These are phyloP conservation scores for Crithidia expoeki DNA, from an alignment of 208 protist species.

Conservation along the genomic window DNA sequence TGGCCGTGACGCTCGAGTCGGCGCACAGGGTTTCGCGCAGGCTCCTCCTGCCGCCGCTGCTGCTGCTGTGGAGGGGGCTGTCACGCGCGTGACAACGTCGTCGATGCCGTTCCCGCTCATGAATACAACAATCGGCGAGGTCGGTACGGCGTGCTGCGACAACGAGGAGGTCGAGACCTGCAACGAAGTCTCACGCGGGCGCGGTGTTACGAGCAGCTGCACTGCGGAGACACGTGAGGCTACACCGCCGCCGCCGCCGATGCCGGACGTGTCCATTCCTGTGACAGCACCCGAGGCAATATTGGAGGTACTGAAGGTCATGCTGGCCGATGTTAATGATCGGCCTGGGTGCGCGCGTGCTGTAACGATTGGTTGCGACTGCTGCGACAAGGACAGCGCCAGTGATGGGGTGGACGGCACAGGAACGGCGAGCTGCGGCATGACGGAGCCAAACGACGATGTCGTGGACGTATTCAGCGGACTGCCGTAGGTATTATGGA, in stretches of 20 bases:
- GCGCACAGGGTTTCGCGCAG: neutral
- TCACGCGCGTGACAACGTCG: neutral
- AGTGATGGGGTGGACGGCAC: neutral
- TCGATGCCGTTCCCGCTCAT: conserved; percentile 7
- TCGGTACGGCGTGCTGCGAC: neutral
- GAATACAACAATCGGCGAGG: neutral
- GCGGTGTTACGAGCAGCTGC: conserved; percentile 11
- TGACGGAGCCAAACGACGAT: conserved; percentile 14
- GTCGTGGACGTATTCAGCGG: conserved; percentile 4
- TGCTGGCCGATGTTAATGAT: conserved; percentile 8
- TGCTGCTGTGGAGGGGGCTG: neutral
- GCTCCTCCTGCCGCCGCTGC: neutral
- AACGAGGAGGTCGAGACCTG: neutral
- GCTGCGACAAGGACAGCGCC: conserved; percentile 4
- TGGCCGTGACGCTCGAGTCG: neutral
- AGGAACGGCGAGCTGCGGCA: conserved; percentile 1
- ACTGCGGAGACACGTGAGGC: neutral
- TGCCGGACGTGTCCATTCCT: neutral
- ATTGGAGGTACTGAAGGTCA: conserved; percentile 1
- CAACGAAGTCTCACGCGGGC: neutral
- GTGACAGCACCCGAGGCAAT: neutral
- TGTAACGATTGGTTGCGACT: neutral
- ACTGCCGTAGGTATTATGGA: no score
- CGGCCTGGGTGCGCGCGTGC: neutral
- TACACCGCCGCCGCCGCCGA: neutral